Evolutionary conservation across 2,329 filamentous ascomycete genomes (phyloP).

Genomic region (Apiospora rasikravindrae): DNA sequence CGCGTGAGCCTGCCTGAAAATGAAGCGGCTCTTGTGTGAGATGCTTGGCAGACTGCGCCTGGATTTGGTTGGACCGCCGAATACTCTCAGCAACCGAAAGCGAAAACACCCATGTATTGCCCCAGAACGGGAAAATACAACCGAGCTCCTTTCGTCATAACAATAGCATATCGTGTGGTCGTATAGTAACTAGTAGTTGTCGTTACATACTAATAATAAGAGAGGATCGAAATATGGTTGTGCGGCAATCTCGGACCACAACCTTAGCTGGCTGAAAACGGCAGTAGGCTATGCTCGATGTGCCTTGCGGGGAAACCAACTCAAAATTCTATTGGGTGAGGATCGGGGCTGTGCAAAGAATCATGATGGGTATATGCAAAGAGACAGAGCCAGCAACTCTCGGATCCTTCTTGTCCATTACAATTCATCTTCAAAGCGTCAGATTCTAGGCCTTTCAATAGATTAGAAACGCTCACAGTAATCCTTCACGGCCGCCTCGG

Average conservation of each 20-base stretch:
- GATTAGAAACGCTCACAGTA: not conserved
- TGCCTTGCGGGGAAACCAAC: constrained; percentile 11
- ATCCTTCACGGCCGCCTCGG: not conserved
- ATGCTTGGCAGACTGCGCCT: not conserved
- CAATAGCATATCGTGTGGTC: not conserved
- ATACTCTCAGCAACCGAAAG: not conserved
- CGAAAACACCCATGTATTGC: not conserved
- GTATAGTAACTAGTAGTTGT: not conserved
- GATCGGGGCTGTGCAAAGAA: constrained; percentile 13
- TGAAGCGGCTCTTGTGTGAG: not conserved
- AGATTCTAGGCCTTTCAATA: not conserved
- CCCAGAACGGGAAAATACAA: not conserved
- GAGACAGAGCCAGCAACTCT: not conserved
- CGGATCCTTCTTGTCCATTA: not conserved
- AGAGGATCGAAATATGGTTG: not conserved
- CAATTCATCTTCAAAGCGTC: not conserved
- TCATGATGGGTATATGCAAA: constrained; percentile 13
- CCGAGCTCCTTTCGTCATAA: not conserved
- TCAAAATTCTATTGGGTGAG: constrained; percentile 7
- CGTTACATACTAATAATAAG: not conserved
- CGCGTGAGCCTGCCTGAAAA: not conserved
- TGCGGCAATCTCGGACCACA: not conserved
- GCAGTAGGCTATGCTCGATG: constrained; percentile 5
- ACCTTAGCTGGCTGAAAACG: constrained; percentile 3
- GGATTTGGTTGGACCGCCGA: not conserved